Evolutionary conservation across 176 grass and related monocot species (phyloP), one percentile per base, ranked within the genome.

Genomic region (Carex pumila): DNA sequence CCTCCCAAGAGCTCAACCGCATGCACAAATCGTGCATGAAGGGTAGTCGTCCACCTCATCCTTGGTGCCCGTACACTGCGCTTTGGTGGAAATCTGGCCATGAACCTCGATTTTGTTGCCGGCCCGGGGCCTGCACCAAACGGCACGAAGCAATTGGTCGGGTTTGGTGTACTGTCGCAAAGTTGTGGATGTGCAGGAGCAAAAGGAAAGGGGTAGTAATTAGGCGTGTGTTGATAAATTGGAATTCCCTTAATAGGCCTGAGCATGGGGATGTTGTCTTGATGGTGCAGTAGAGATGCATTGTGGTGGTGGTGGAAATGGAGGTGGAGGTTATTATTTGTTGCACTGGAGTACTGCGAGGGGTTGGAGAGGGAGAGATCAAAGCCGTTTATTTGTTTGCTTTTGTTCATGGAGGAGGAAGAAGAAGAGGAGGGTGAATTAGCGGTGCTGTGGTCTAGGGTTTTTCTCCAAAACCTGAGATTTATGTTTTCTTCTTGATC

Each of bases 1-100:
- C 88, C 88, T 30, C 88, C 88, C 7, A 90, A 78, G 50, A 90
- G 85, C 34, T 90, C 85, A 47, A 90, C 85, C 9, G 88, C 88
- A 76, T 90, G 88, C 63, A 90, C 88, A 77, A 90, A 90, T 68
- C 88, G 80, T 8, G 80, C 80, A 69, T 90, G 88, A 67, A 90
- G 88, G 4, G 84, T 84, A 49, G 84, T 87, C 3, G 88, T 90
- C 88, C 88, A 90, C 85, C 88, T 81, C 88, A 90, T 90, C 59
- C 88, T 83, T 34, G 88, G 88, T 4, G 88, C 85, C 12, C 88
- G 32, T 7, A 79, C 60, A 53, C 80, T 90, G 22, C 88, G 79
- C 63, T 87, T 90, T 10, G 71, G 78, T 19, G 80, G 83, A n/a
- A 79, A 52, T 79, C 59, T 67, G 12, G 80, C 79, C 53, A 90